Percentiles rank a stretch among this genome's conserved stretches.
Evolutionary conservation across 1,284 basidiomycete species (phyloP).

Genomic region (Apiotrichum laibachii): DNA sequence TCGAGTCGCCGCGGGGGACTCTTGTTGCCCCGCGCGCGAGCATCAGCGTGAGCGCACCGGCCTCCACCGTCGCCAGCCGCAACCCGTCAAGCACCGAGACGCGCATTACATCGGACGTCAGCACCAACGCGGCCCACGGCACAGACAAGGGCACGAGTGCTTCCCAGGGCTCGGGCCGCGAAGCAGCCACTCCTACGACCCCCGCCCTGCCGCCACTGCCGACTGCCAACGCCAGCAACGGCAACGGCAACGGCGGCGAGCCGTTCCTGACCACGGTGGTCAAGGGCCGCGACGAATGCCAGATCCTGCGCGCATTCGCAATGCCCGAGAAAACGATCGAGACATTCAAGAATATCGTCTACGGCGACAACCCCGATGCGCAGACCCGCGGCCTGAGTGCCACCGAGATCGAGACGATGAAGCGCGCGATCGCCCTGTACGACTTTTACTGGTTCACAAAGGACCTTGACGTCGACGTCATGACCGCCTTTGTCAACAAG

Average conservation of each 20-base stretch:
- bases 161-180: neutral
- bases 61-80: too few species aligned
- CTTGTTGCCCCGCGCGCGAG: too few species aligned
- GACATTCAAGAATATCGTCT: slow-evolving; percentile 55
- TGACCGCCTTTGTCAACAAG: slow-evolving; percentile 1
- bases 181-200: too few species aligned
- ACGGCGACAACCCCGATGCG: slow-evolving; percentile 89
- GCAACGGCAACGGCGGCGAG: neutral
- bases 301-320: neutral
- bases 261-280: neutral
- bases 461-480: neutral
- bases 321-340: slow-evolving; percentile 22
- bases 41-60: too few species aligned
- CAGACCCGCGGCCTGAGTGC: slow-evolving; percentile 93
- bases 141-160: neutral
- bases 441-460: slow-evolving; percentile 6
- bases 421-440: slow-evolving; percentile 53
- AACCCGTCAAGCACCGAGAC: too few species aligned
- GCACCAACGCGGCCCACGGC: neutral
- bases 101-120: too few species aligned
- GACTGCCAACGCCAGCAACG: neutral
- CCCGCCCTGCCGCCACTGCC: too few species aligned
- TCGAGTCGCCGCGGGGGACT: neutral
- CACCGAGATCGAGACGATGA: slow-evolving; percentile 96
- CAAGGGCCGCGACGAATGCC: neutral